Evolutionary conservation across 306 rosid species (phyloP), one percentile per base, ranked within the genome.

Genomic region (Aeschynomene evenia): DNA sequence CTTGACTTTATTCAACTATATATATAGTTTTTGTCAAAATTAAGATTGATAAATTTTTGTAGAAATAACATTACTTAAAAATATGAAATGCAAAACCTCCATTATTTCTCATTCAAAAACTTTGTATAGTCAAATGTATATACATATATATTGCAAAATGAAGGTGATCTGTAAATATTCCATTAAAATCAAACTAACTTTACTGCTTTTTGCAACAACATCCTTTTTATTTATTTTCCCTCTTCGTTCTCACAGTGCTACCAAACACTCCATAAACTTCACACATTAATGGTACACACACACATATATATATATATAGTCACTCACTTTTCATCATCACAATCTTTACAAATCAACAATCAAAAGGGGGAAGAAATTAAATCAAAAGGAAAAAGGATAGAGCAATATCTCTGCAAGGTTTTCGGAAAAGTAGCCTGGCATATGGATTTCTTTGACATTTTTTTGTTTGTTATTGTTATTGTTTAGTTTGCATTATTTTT

Each of bases 331-430:
- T 80, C 67, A n/a, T n/a, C n/a, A n/a, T n/a, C n/a, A 81, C 88
- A 83, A 72, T 76, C 80, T 74, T 79, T 49, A 74, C 81, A 70
- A 66, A 80, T 57, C 82, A 77, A 61, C 73, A 66, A 70, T 46
- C 75, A 77, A n/a, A n/a, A 70, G 58, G 37, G 22, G 5, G 59
- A n/a, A 15, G 4, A 63, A 40, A 10, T 49, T 13, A 54, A n/a
- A n/a, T n/a, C n/a, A n/a, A n/a, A 63, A 70, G 45, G 15, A 33
- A 21, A 68, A 72, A 51, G 12, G 63, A 71, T 37, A 78, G 62
- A 78, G 43, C 80, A 67, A 78, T n/a, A n/a, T 68, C 86, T 68
- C 79, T 81, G 81, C 81, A 36, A 40, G 18, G 22, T 65, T n/a
- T n/a, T n/a, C n/a, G n/a, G n/a, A n/a, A n/a, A n/a, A n/a, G n/a